Evolutionary conservation across 139 green algal species (phyloP).

Genomic region (Astrephomene gubernaculifera): DNA sequence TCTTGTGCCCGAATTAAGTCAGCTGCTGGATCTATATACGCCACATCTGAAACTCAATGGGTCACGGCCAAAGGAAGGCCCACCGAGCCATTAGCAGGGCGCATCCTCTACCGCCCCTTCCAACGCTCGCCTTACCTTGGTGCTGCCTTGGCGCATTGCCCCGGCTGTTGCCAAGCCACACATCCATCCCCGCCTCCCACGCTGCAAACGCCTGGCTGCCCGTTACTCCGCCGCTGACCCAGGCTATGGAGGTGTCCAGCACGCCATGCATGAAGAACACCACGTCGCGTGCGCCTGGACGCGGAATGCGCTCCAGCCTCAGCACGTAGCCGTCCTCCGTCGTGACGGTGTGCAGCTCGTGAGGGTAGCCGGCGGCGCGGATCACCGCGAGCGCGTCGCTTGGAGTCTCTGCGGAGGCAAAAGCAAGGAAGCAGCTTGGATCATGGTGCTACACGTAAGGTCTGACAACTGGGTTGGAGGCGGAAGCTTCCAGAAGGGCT

Average conservation of each 20-base stretch:
- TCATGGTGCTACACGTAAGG: not conserved
- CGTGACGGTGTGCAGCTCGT: conserved; percentile 65
- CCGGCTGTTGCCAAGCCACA: conserved; percentile 93
- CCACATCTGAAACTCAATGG: conserved; percentile 16
- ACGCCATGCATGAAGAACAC: conserved; percentile 90
- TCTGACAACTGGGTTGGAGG: no score
- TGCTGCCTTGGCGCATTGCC: conserved; percentile 86
- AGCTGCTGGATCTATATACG: not conserved
- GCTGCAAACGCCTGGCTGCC: conserved; percentile 91
- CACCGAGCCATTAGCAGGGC: conserved; percentile 28
- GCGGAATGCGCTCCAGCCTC: conserved; percentile 86
- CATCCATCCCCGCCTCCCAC: conserved; percentile 92
- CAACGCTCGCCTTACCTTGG: conserved; percentile 34
- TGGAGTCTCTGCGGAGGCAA: not conserved
- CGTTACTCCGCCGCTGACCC: conserved; percentile 85
- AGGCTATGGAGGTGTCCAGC: conserved; percentile 93
- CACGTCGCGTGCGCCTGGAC: conserved; percentile 70
- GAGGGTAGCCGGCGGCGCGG: conserved; percentile 59
- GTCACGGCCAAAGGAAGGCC: conserved; percentile 7
- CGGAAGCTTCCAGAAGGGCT: no score
- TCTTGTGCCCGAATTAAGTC: no score
- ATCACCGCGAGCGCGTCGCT: conserved; percentile 37
- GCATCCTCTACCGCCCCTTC: not conserved
- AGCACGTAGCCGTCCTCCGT: conserved; percentile 81
- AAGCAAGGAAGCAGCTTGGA: not conserved